Conservation (phyloP, 768 basidiomycete species). For the Punctularia strigosozonata region DNA sequence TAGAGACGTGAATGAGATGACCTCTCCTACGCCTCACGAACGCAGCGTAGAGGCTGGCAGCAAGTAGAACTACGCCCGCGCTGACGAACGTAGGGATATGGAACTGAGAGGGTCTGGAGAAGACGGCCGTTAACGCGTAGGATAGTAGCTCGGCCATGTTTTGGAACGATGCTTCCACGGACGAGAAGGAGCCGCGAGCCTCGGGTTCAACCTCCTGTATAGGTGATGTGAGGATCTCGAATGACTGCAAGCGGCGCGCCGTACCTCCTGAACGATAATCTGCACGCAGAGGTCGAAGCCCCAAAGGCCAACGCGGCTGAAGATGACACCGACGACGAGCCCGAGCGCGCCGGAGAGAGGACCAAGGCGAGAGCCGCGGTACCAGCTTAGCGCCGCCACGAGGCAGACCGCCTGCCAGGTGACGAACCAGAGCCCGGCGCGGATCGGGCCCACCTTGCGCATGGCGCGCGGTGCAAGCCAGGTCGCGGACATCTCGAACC, state of each 20-base stretch:
- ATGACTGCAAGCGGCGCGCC: constrained; percentile 9
- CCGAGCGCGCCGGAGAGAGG: constrained; percentile 8
- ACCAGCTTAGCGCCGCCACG: constrained; percentile 8
- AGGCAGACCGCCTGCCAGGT: constrained; percentile 18
- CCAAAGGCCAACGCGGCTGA: constrained; percentile 19
- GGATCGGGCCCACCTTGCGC: constrained; percentile 13
- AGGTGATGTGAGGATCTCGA: background rate
- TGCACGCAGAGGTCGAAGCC: constrained; percentile 19
- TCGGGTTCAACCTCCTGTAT: too few species aligned
- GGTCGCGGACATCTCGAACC: constrained; percentile 17
- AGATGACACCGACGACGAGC: constrained; percentile 13
- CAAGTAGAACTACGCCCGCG: too few species aligned
- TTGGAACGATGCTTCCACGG: constrained; percentile 17
- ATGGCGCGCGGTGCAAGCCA: constrained; percentile 16
- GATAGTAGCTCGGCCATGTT: constrained; percentile 17
- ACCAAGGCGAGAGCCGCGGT: constrained; percentile 8
- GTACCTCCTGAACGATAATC: constrained; percentile 17
- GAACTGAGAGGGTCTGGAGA: constrained; percentile 14
- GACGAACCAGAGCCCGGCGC: constrained; percentile 19
- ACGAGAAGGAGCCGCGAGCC: constrained; percentile 17
- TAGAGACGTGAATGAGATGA: too few species aligned
- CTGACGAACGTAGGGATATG: too few species aligned
- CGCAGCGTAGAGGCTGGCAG: too few species aligned
- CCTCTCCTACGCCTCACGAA: too few species aligned
- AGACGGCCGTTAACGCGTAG: constrained; percentile 14